Evolutionary conservation across 352 stramenopile species (phyloP), one percentile per base, ranked within the genome.

Genomic region (Phytophthora podocarpi): DNA sequence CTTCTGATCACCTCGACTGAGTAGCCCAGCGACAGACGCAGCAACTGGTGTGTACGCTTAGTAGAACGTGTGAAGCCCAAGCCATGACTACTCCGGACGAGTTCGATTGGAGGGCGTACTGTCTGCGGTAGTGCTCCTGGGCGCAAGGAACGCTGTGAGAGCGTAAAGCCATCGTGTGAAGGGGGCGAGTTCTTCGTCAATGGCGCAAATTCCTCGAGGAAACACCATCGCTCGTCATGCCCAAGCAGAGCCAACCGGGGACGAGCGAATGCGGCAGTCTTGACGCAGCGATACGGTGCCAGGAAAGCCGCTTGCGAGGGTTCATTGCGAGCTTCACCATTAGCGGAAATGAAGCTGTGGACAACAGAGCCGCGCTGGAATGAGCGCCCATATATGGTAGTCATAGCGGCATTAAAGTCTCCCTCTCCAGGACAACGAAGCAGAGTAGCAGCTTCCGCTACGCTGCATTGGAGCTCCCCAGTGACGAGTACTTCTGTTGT

Each of bases 331-430:
- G 39, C 20, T 0, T 21, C 28, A 21, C 1, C 20, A 21, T 27
- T 51, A 12, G 39, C 12, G 8, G 48, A 46, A 4, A 15, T 42
- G 21, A 72, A 52, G 26, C 40, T 59, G 53, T 82, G 70, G 31
- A 80, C 47, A 16, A 81, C 23, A 4, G 59, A 43, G 26, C 67
- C 73, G 2, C 48, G 57, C 21, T 73, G 43, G 30, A 82, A 80
- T 20, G 54, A 60, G n/a, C 48, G 49, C 4, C 65, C 63, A 43
- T 78, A 58, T 15, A 79, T 55, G 32, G 49, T 70, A 8, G 3
- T 26, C 73, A 82, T 80, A 13, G 59, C 54, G 0, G 42, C 24
- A 24, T 45, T 43, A 47, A 70, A 82, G 12, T 49, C 43, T 18
- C 21, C 34, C 20, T 52, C 49, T 12, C 37, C 56, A 83, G 60